A percentile compares a stretch with the other conserved stretches of the same genome.
Evolutionary conservation across 148 eudicot genomes (phyloP).

Genomic region (Rhododendron williamsianum): DNA sequence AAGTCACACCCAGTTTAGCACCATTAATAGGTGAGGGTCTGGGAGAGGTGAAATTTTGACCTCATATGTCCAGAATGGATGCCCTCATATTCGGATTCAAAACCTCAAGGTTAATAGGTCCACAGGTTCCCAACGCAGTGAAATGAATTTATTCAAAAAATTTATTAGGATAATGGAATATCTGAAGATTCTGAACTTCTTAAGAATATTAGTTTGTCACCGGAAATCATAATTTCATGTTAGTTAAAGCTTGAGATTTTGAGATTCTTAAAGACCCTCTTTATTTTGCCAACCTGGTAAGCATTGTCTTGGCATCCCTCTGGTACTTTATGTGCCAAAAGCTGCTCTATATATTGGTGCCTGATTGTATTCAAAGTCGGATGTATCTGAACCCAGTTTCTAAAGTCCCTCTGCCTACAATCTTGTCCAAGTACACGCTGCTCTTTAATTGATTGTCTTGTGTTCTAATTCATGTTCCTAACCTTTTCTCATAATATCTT

Average conservation of each 20-base stretch:
- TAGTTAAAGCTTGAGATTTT: constrained; percentile 2
- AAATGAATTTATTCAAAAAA: not conserved
- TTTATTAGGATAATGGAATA: not conserved
- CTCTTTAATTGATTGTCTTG: not conserved
- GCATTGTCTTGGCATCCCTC: not conserved
- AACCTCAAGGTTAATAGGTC: not conserved
- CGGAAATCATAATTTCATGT: not conserved
- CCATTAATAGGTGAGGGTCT: not conserved
- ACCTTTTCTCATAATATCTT: not conserved
- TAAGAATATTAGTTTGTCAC: not conserved
- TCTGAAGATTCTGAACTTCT: not conserved
- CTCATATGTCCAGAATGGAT: not conserved
- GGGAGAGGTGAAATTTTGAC: not conserved
- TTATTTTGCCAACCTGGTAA: not conserved
- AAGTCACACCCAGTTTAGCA: not conserved
- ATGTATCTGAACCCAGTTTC: not conserved
- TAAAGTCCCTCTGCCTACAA: not conserved
- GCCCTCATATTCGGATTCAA: not conserved
- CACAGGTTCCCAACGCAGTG: not conserved
- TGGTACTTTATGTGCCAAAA: not conserved
- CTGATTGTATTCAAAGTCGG: not conserved
- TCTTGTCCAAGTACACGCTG: not conserved
- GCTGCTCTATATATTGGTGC: not conserved
- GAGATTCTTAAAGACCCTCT: not conserved
- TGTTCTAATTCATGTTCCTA: not conserved